phyloP scores from a whole-genome alignment of 2,329 filamentous ascomycete genomes.

The Aspergillus neoniger region DNA sequence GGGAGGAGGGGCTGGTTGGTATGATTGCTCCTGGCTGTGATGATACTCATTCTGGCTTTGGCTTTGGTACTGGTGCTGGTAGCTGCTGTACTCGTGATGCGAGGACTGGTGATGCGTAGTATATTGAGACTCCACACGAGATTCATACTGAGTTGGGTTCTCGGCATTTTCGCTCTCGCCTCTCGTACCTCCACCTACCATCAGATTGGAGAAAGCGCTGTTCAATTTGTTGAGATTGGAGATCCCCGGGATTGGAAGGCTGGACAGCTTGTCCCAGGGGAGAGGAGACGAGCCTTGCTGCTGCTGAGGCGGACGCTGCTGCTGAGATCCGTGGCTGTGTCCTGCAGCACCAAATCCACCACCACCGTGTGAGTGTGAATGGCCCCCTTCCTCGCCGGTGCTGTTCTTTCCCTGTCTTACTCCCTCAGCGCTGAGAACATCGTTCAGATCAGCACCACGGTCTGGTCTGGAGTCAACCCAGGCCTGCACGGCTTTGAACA shows the following conservation, averaged over 20 bases:
- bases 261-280: slow-evolving; percentile 35
- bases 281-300: slow-evolving; percentile 29
- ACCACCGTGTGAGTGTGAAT: slow-evolving; percentile 35
- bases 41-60: slow-evolving; percentile 4
- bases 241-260: slow-evolving; percentile 40
- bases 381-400: slow-evolving; percentile 30
- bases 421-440: slow-evolving; percentile 76
- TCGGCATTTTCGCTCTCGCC: slow-evolving; percentile 10
- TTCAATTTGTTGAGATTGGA: slow-evolving; percentile 40
- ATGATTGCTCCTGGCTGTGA: slow-evolving; percentile 7
- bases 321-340: slow-evolving; percentile 21
- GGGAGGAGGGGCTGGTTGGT: neutral
- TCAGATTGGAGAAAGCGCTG: slow-evolving; percentile 33
- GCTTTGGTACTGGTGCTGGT: slow-evolving; percentile 5
- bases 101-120: slow-evolving; percentile 8
- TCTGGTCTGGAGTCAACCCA: slow-evolving; percentile 75
- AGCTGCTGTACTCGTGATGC: slow-evolving; percentile 1
- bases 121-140: slow-evolving; percentile 13
- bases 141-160: slow-evolving; percentile 7
- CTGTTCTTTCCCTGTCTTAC: slow-evolving; percentile 78
- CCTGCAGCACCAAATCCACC: neutral
- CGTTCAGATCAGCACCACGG: slow-evolving; percentile 67
- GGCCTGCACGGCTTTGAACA: slow-evolving; percentile 81
- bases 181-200: slow-evolving; percentile 30
- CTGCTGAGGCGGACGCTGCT: slow-evolving; percentile 26